A percentile compares a stretch with the other conserved stretches of the same genome.
Evolutionary conservation across 768 basidiomycete species (phyloP).

Genomic region (Russula compacta): DNA sequence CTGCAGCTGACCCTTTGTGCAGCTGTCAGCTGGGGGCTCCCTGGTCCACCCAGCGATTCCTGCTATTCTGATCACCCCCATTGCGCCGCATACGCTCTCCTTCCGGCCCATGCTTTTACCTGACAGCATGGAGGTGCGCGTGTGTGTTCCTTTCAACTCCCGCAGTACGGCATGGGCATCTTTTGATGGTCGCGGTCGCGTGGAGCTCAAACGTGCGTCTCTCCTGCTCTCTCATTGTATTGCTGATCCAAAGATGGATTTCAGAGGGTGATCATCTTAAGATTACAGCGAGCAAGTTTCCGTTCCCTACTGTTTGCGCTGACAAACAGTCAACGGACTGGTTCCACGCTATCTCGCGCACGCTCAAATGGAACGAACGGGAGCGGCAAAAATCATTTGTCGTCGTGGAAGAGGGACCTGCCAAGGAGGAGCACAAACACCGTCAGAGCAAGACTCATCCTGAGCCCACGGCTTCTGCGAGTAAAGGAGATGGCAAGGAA

Average conservation of each 20-base stretch:
- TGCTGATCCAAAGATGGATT: conserved; percentile 3
- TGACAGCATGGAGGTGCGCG: conserved; percentile 95
- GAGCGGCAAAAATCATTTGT: conserved; percentile 99
- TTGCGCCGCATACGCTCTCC: conserved; percentile 96
- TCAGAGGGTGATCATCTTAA: conserved; percentile 99
- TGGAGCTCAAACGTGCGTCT: conserved; percentile 84
- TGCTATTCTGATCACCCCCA: conserved; percentile 90
- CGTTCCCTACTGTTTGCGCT: conserved; percentile 97
- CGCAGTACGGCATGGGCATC: conserved; percentile 98
- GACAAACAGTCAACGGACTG: conserved; percentile 98
- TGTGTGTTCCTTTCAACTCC: conserved; percentile 99
- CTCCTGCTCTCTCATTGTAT: not conserved
- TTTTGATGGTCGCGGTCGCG: conserved; percentile 93
- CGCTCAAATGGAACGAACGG: conserved; percentile 98
- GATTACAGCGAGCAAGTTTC: conserved; percentile 92
- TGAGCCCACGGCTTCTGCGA: conserved; percentile 1
- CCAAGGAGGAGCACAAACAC: conserved; percentile 26
- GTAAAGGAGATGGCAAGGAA: conserved; percentile 20
- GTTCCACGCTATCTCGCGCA: conserved; percentile 96
- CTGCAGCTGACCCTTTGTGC: conserved; percentile 10
- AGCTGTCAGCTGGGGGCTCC: conserved; percentile 91
- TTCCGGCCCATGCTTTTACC: conserved; percentile 98
- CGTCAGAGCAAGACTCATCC: not conserved
- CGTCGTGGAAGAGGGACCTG: conserved; percentile 83
- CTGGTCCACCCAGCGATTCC: conserved; percentile 98